Evolutionary conservation across 78 protist genomes (phyloP), one percentile per base, ranked within the genome.

Genomic region (Dictyostelium citrinum): DNA sequence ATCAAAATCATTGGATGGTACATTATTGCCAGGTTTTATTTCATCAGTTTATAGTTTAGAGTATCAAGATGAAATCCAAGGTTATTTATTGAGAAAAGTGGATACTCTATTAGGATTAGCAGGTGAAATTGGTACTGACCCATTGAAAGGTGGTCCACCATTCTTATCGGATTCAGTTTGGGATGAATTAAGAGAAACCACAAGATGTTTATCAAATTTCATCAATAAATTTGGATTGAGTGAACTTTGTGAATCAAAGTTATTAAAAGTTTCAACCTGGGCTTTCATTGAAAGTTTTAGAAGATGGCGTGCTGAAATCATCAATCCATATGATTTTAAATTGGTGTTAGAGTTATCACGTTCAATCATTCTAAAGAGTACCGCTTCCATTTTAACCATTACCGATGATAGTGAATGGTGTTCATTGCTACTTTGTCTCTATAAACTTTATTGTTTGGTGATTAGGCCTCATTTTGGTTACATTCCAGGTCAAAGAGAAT

Each of bases 401-500:
- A 88, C 93, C 0, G 93, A 88, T 49, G 93, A 88, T 33, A 43
- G 58, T 31, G 45, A 76, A 8, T 88, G 93, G 93, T 88, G 93
- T 35, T 88, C 93, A 22, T 64, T 88, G 5, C 68, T 88, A 39
- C 81, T 88, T 3, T 88, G 93, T 78, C 85, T 88, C 22, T 88
- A 88, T 31, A 88, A 88, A 68, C 37, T 88, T 1, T 88, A 88
- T 55, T 88, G 93, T 78, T 31, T 88, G 17, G 84, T 88, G 29
- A 88, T 88, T 46, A 49, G 93, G 37, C 93, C 93, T 22, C 93
- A 88, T 67, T 88, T 88, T 88, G 93, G 93, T 22, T 88, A 78
- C 39, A 88, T 88, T 35, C 22, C 46, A 1, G 93, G 93, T 31
- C 93, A 88, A 49, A 78, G 93, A 43, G 93, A 88, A 67, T 64